Conservation (phyloP, 345 rosid genomes). For the Angophora floribunda region DNA sequence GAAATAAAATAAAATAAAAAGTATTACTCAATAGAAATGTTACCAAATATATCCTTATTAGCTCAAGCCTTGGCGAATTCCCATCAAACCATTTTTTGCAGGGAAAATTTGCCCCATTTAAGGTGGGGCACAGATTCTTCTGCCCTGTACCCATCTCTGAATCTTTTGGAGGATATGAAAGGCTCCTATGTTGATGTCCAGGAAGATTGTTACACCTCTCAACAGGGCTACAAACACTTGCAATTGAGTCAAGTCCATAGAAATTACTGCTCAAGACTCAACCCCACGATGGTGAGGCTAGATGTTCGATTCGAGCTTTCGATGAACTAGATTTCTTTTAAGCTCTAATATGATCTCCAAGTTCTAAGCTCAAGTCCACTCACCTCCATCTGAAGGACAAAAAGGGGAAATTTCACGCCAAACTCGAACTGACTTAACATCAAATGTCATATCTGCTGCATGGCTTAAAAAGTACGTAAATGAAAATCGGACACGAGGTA, state of each 20-base stretch:
- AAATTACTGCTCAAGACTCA: background rate
- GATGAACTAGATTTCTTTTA: background rate
- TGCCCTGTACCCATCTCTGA: background rate
- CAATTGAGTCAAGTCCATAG: background rate
- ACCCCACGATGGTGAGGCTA: background rate
- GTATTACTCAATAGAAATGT: too few relatives aligned
- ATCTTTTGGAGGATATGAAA: background rate
- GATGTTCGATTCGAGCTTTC: background rate
- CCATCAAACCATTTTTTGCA: background rate
- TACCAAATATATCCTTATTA: too few relatives aligned
- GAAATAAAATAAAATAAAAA: too few relatives aligned
- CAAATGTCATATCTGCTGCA: background rate
- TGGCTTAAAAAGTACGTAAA: background rate
- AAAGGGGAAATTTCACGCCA: background rate
- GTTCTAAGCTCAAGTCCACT: background rate
- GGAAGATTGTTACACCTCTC: background rate
- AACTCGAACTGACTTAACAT: background rate
- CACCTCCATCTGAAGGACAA: background rate
- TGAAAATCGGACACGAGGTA: background rate
- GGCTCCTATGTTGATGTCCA: background rate
- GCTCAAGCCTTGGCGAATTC: background rate
- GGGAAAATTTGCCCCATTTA: background rate
- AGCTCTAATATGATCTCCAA: background rate
- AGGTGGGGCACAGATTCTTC: background rate
- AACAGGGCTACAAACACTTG: background rate